These are phyloP conservation scores for Fusarium foetens DNA, from an alignment of 2,329 filamentous ascomycete species.

Conservation along the genomic window DNA sequence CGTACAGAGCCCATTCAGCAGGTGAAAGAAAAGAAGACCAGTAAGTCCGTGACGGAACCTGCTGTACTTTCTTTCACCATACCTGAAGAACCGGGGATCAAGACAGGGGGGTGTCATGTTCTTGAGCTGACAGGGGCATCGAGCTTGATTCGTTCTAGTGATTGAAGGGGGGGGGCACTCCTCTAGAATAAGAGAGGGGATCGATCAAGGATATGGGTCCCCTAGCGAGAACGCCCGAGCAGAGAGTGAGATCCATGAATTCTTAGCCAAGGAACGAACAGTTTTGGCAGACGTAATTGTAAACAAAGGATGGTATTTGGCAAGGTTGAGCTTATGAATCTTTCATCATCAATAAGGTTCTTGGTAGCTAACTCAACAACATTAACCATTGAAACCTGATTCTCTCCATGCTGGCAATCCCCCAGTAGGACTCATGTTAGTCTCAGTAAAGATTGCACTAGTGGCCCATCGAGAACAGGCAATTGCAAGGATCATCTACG, in stretches of 20 bases:
- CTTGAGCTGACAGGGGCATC: slow-evolving; percentile 14
- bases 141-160: slow-evolving; percentile 23
- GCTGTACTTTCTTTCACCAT: slow-evolving; percentile 3
- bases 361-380: background rate
- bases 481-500: slow-evolving; percentile 9
- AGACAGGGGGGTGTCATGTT: slow-evolving; percentile 19
- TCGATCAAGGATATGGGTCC: slow-evolving; percentile 8
- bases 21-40: background rate
- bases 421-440: background rate
- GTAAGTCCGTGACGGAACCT: background rate
- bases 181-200: slow-evolving; percentile 21
- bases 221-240: slow-evolving; percentile 3
- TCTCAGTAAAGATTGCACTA: background rate
- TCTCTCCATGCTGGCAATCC: background rate
- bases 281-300: slow-evolving; percentile 9
- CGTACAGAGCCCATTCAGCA: slow-evolving; percentile 3
- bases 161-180: background rate
- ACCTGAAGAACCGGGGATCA: slow-evolving; percentile 16
- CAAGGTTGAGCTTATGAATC: background rate
- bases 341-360: background rate
- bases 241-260: background rate
- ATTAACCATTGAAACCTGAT: slow-evolving; percentile 3
- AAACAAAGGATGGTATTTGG: background rate
- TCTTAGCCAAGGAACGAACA: slow-evolving; percentile 7
- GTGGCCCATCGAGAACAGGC: slow-evolving; percentile 8